Base-by-base conservation (phyloP, 305 asterid genomes). In the Euphrasia arctica region DNA sequence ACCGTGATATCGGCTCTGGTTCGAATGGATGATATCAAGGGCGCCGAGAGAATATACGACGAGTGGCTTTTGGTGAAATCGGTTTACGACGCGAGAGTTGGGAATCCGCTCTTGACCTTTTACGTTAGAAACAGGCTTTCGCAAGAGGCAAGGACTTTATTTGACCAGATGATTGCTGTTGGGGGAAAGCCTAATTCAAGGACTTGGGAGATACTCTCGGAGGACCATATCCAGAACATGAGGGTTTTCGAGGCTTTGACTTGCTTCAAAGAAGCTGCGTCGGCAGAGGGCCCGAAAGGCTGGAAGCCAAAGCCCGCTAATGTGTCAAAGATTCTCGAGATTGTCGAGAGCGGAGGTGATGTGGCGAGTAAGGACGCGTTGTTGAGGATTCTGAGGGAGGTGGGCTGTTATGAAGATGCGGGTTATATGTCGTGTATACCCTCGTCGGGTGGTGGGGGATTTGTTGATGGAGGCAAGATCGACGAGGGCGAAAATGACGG, bases 131-230 rank as follows among this genome's bases (percentile, higher is more conserved):
- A 85, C 54, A 91, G 90, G 58, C 82, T 70, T 12, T 66, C 78
- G 5, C 78, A 83, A 3, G 81, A 81, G 75, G 91, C 86, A 0
- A 65, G 71, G 69, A 68, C 79, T 13, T 79, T 94, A 67, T 88
- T 85, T 34, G 82, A 80, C 43, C 82, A 83, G 77, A 84, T 94
- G 78, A 65, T 79, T 36, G 87, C 79, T 71, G 69, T 9, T 1
- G 99, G 99, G 48, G 95, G 91, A 29, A 81, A 81, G 70, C 90
- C 95, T 22, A 94, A 85, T 74, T 71, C 95, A 0, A 73, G 65
- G 75, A 83, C 96, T 22, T 90, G 93, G 95, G 99, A 88, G 78
- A 88, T 90, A 48, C 72, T 94, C 58, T 79, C 95, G 1, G 97
- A 90, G 75, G 71, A 80, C 68, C 91, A 84, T 42, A 77, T 94